A percentile compares a stretch with the other conserved stretches of the same genome.
Conservation (phyloP, 108 stramenopile genomes). For the Schizochytrium sp. region DNA sequence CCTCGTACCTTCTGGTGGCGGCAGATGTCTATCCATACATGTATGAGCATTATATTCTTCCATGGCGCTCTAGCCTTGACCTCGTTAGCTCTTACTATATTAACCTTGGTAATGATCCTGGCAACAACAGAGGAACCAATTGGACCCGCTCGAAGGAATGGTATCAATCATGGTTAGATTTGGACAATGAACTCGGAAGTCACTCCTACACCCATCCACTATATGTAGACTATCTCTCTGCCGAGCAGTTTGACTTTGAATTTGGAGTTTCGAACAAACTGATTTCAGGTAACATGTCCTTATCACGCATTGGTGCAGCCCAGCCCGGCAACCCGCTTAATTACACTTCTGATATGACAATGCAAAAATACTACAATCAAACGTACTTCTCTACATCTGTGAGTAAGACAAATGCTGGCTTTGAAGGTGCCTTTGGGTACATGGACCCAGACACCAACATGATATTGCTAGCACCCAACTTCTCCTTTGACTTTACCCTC, state of each 20-base stretch:
- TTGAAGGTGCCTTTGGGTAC: constrained; percentile 37
- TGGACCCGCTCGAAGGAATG: constrained; percentile 23
- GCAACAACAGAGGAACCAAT: neutral
- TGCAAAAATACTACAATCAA: constrained; percentile 3
- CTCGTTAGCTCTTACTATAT: constrained; percentile 30
- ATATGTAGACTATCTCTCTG: neutral
- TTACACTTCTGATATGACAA: neutral
- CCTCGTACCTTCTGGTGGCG: neutral
- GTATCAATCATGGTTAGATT: neutral
- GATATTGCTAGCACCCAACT: constrained; percentile 30
- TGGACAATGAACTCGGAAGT: constrained; percentile 7
- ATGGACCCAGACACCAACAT: neutral
- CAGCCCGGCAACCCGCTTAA: constrained; percentile 47
- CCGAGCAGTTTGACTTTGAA: neutral
- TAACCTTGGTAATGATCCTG: neutral
- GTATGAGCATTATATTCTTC: neutral
- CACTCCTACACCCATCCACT: constrained; percentile 42
- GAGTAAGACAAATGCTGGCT: neutral
- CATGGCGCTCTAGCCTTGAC: neutral
- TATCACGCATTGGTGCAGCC: constrained; percentile 34
- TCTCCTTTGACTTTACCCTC: constrained; percentile 59
- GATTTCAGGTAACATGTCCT: constrained; percentile 12
- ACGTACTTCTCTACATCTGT: constrained; percentile 24
- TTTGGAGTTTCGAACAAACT: neutral
- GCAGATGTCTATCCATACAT: constrained; percentile 8